These are phyloP conservation scores for Phyllosticta ampelicida DNA, from an alignment of 2,329 filamentous ascomycete genomes.

Conservation along the genomic window DNA sequence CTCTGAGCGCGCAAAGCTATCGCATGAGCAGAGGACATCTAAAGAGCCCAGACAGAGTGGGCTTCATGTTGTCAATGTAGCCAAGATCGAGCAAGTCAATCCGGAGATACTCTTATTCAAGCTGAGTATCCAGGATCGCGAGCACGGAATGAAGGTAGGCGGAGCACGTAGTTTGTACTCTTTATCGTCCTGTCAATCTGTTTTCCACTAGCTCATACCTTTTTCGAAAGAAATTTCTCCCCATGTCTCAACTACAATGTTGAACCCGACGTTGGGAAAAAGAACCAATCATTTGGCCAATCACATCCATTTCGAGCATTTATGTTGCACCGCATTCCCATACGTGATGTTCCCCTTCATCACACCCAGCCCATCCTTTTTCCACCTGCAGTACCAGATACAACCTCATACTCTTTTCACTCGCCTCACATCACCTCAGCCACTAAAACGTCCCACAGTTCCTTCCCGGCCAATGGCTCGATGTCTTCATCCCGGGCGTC, in stretches of 20 bases:
- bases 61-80: slow-evolving; percentile 52
- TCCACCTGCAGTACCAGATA: not conserved
- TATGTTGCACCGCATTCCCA: too few relatives aligned
- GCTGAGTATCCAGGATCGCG: slow-evolving; percentile 45
- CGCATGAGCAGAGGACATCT: slow-evolving; percentile 63
- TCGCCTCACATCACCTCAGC: not conserved
- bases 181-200: slow-evolving; percentile 12
- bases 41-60: slow-evolving; percentile 58
- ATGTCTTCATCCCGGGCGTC: slow-evolving; percentile 62
- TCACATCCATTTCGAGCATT: too few relatives aligned
- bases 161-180: slow-evolving; percentile 3
- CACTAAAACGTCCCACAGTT: slow-evolving; percentile 43
- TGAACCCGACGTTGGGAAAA: too few relatives aligned
- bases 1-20: slow-evolving; percentile 9
- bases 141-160: slow-evolving; percentile 39
- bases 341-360: too few relatives aligned
- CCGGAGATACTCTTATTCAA: slow-evolving; percentile 56
- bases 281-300: too few relatives aligned
- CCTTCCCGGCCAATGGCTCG: slow-evolving; percentile 78
- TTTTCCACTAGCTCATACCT: slow-evolving; percentile 2
- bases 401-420: not conserved
- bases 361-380: too few relatives aligned
- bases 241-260: too few relatives aligned
- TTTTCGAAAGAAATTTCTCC: not conserved
- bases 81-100: slow-evolving; percentile 54